phyloP scores from a whole-genome alignment of 805 yeast genomes.

The Myxozyma neglecta region DNA sequence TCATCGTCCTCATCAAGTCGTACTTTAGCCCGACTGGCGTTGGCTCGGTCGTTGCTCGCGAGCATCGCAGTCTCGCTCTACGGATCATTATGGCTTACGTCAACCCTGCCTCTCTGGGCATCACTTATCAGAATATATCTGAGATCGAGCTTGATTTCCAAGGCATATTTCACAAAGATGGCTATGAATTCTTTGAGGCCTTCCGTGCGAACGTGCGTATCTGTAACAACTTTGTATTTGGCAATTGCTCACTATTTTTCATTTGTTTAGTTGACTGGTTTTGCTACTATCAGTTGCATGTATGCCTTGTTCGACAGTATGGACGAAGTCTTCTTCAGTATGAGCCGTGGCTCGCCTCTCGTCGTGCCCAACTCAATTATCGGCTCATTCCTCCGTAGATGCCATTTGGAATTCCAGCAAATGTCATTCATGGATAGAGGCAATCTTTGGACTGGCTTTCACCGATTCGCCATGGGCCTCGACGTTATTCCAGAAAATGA shows the following conservation, averaged over 20 bases:
- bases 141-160: constrained; percentile 1
- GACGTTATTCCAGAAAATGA: too few species aligned
- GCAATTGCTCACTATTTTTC: not conserved
- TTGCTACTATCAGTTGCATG: constrained; percentile 10
- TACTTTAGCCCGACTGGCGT: not conserved
- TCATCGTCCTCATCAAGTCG: constrained; percentile 9
- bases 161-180: not conserved
- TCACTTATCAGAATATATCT: not conserved
- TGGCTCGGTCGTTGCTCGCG: too few species aligned
- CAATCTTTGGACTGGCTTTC: constrained; percentile 20
- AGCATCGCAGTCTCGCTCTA: not conserved
- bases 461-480: not conserved
- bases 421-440: constrained; percentile 15
- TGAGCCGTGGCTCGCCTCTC: not conserved
- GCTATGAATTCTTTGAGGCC: constrained; percentile 1
- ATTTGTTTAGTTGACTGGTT: constrained; percentile 2
- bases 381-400: constrained; percentile 26
- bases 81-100: constrained; percentile 12
- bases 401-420: constrained; percentile 21
- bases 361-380: constrained; percentile 16
- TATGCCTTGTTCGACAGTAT: constrained; percentile 11
- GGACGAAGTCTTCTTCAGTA: constrained; percentile 14
- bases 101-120: constrained; percentile 8
- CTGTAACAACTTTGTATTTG: not conserved
- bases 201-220: constrained; percentile 1